These are phyloP conservation scores for Piromyces sp. DNA, from an alignment of 192 early-diverging fungal genomes.

Conservation along the genomic window DNA sequence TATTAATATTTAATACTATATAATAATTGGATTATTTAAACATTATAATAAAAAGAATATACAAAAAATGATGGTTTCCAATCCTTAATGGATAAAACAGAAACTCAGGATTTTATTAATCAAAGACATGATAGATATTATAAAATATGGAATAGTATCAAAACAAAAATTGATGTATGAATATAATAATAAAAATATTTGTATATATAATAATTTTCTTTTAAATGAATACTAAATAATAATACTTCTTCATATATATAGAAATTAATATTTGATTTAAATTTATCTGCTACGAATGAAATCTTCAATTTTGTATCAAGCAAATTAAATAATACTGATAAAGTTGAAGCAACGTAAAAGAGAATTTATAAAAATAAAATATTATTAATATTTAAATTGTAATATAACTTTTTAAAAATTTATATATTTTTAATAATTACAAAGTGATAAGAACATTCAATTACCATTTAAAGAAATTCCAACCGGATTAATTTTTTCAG, in stretches of 20 bases:
- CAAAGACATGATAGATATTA: constrained; percentile 26
- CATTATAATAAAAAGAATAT: neutral
- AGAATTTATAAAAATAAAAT: no score
- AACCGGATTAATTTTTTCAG: neutral
- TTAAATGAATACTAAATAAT: no score
- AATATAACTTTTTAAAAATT: no score
- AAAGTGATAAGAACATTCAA: neutral
- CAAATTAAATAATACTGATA: neutral
- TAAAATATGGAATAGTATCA: constrained; percentile 29
- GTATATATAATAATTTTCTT: no score
- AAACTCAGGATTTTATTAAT: constrained; percentile 25
- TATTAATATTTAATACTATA: no score
- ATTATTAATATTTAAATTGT: no score
- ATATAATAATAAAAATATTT: no score
- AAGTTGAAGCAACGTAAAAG: neutral
- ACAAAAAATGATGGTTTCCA: constrained; percentile 8
- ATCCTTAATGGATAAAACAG: constrained; percentile 32
- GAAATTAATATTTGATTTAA: constrained; percentile 33
- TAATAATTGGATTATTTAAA: no score
- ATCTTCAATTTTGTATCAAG: constrained; percentile 37
- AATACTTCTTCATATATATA: constrained; percentile 10
- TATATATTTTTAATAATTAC: no score
- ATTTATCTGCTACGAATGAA: constrained; percentile 28
- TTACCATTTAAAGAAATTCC: neutral
- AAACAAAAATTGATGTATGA: constrained; percentile 20